Percentiles rank a stretch among this genome's conserved stretches.
phyloP scores from a whole-genome alignment of 2,329 filamentous ascomycete species.

The Emmonsiellopsis sp. region DNA sequence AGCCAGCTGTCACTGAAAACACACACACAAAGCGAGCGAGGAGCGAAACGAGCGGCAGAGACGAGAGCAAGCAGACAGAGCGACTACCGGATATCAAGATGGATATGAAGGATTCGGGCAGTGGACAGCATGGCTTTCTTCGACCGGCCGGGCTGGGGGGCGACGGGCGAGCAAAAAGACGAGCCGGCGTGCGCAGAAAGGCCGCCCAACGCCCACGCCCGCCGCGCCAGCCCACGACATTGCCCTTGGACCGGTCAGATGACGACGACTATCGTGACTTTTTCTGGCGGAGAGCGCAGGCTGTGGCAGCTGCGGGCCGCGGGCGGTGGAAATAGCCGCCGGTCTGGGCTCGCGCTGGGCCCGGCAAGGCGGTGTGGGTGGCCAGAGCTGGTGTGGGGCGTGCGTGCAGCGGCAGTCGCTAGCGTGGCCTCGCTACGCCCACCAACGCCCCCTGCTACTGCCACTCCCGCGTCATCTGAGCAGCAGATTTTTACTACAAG shows the following conservation, averaged over 20 bases:
- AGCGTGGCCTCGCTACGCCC: no score
- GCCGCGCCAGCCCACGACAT: neutral
- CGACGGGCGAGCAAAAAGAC: neutral
- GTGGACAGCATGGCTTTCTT: constrained; percentile 1
- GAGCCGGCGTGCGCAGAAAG: neutral
- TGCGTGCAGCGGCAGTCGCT: no score
- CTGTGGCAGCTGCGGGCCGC: no score
- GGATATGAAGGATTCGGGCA: constrained; percentile 4
- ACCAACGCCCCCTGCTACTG: no score
- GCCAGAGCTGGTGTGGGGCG: no score
- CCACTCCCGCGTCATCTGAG: no score
- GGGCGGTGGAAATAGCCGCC: no score
- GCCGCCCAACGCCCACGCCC: neutral
- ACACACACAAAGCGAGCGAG: no score
- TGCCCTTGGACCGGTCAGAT: constrained; percentile 1
- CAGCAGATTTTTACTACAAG: no score
- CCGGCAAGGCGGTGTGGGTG: no score
- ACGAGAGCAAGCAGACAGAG: neutral
- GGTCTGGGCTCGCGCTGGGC: no score
- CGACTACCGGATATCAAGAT: constrained; percentile 5
- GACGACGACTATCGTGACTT: constrained; percentile 2
- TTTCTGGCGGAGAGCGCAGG: neutral
- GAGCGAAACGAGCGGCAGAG: neutral
- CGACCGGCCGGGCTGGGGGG: neutral
- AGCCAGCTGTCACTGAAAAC: no score